Percentiles rank a stretch among this genome's conserved stretches.
phyloP scores from a whole-genome alignment of 768 basidiomycete genomes.

The Termitomyces sp. region DNA sequence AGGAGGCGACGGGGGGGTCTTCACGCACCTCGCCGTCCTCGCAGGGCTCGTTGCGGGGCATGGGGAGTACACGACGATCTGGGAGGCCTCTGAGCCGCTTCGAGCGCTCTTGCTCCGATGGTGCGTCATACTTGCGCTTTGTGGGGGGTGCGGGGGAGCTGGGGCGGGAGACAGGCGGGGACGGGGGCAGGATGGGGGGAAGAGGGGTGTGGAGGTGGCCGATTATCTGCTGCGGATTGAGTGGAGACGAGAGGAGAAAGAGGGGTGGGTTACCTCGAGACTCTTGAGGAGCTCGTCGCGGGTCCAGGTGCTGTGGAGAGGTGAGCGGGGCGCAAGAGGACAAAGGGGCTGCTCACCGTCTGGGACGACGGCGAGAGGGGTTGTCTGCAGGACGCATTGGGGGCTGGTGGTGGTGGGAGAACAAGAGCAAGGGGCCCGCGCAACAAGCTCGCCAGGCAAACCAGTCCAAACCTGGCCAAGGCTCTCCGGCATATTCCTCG shows the following conservation, averaged over 20 bases:
- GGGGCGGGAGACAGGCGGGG: conserved; percentile 49
- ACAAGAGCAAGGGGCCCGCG: conserved; percentile 30
- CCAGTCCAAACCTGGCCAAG: conserved; percentile 16
- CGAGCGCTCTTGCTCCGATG: conserved; percentile 35
- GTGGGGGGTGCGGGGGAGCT: conserved; percentile 41
- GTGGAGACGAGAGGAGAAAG: conserved; percentile 4
- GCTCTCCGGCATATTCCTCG: conserved; percentile 15
- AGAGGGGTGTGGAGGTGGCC: conserved; percentile 38
- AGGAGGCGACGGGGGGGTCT: conserved; percentile 31
- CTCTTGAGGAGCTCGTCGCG: conserved; percentile 46
- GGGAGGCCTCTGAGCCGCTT: conserved; percentile 41
- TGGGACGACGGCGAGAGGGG: conserved; percentile 21
- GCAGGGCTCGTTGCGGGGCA: conserved; percentile 39
- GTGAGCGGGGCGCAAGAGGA: conserved; percentile 15
- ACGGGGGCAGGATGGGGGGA: conserved; percentile 47
- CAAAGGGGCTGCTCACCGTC: conserved; percentile 29
- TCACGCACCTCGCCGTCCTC: conserved; percentile 57
- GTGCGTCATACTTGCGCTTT: conserved; percentile 47
- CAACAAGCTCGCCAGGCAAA: conserved; percentile 16
- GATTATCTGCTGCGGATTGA: conserved; percentile 32
- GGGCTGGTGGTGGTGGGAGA: conserved; percentile 41
- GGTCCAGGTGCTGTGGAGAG: conserved; percentile 42
- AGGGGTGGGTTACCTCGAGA: conserved; percentile 36
- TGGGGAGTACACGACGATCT: conserved; percentile 18
- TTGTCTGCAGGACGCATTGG: conserved; percentile 17